These are phyloP conservation scores for Caloboletus firmus DNA, from an alignment of 1,284 basidiomycete species.

Conservation along the genomic window DNA sequence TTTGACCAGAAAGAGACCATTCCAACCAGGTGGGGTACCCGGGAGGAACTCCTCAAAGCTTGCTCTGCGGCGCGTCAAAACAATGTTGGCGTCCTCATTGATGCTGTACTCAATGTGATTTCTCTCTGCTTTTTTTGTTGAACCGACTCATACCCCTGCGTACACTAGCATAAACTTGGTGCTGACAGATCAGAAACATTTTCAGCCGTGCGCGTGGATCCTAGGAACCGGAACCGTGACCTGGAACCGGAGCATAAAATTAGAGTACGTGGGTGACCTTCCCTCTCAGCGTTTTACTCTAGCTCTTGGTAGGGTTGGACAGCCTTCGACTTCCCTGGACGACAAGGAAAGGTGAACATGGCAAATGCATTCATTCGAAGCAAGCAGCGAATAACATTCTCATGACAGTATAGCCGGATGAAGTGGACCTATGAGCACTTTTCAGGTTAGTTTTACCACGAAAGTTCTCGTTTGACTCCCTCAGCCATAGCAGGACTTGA, in stretches of 20 bases:
- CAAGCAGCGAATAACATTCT: not conserved
- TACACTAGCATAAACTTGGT: slow-evolving; percentile 72
- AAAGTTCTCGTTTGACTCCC: not conserved
- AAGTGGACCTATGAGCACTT: slow-evolving; percentile 74
- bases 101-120: slow-evolving; percentile 75
- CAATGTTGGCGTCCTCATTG: slow-evolving; percentile 69
- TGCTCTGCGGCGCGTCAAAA: slow-evolving; percentile 57
- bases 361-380: not conserved
- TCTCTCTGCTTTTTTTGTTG: slow-evolving; percentile 2
- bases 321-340: slow-evolving; percentile 78
- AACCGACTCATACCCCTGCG: slow-evolving; percentile 3
- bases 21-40: slow-evolving; percentile 89
- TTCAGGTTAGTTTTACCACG: slow-evolving; percentile 50
- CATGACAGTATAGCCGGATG: slow-evolving; percentile 61
- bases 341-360: slow-evolving; percentile 67
- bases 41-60: slow-evolving; percentile 73
- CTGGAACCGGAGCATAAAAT: slow-evolving; percentile 69
- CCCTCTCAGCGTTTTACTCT: slow-evolving; percentile 2
- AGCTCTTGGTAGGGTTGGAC: slow-evolving; percentile 72
- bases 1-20: slow-evolving; percentile 84
- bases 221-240: slow-evolving; percentile 58
- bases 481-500: slow-evolving; percentile 63
- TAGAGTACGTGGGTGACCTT: slow-evolving; percentile 45
- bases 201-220: slow-evolving; percentile 72
- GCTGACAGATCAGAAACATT: slow-evolving; percentile 81